Conservation (phyloP, 1,139 yeast species). For the Groenewaldozyma sp. region DNA sequence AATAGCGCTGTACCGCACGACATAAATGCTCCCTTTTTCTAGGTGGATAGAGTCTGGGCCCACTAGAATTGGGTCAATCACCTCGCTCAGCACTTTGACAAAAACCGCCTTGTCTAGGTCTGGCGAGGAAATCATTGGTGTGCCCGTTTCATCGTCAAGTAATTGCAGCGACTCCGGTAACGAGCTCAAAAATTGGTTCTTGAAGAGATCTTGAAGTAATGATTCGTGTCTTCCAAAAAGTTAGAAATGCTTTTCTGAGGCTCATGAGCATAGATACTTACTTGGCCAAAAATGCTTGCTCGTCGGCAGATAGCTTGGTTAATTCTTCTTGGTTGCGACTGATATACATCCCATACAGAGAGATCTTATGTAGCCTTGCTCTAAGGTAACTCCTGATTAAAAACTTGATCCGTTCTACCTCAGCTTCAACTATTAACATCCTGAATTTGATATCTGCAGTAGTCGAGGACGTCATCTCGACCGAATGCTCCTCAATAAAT, state of each 20-base stretch:
- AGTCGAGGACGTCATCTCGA: constrained; percentile 37
- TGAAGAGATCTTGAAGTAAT: constrained; percentile 56
- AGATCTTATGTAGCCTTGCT: constrained; percentile 57
- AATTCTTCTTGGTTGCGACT: constrained; percentile 26
- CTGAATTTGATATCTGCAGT: constrained; percentile 62
- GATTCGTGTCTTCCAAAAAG: constrained; percentile 42
- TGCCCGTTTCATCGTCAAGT: constrained; percentile 63
- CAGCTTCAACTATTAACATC: constrained; percentile 80
- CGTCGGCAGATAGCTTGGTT: constrained; percentile 45
- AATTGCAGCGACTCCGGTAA: constrained; percentile 62
- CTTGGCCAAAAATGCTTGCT: constrained; percentile 50
- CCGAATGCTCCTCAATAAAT: constrained; percentile 51
- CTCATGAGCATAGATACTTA: constrained; percentile 12
- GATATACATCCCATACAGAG: constrained; percentile 53
- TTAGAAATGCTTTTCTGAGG: constrained; percentile 8
- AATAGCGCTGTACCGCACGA: constrained; percentile 57
- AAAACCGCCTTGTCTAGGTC: constrained; percentile 70
- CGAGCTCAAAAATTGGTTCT: constrained; percentile 53
- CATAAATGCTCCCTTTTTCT: constrained; percentile 60
- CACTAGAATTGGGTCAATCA: constrained; percentile 26
- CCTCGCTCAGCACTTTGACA: constrained; percentile 43
- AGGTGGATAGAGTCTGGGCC: constrained; percentile 55
- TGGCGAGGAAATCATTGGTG: constrained; percentile 73
- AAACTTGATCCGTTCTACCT: constrained; percentile 77
- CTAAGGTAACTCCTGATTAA: constrained; percentile 71